These are phyloP conservation scores for Ceratonia siliqua DNA, from an alignment of 306 rosid genomes.

Conservation along the genomic window DNA sequence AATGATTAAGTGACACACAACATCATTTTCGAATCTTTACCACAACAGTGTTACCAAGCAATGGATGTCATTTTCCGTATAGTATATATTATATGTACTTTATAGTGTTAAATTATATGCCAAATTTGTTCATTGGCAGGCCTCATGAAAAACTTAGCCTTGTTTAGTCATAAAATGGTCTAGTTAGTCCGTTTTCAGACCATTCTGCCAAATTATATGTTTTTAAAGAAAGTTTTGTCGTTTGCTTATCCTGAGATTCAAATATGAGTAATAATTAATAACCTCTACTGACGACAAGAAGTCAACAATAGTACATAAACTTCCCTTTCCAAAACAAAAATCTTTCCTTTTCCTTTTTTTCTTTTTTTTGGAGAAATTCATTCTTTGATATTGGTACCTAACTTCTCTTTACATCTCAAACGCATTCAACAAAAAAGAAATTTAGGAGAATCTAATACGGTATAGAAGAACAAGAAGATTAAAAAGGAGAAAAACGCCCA, in stretches of 20 bases:
- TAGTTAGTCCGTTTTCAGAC: no score
- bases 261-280: no score
- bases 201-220: no score
- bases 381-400: neutral
- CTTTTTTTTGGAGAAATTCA: no score
- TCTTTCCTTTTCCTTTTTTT: no score
- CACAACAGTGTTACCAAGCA: neutral
- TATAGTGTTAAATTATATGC: neutral
- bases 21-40: constrained; percentile 12
- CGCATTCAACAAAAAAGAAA: neutral
- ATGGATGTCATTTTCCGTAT: neutral
- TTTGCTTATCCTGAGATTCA: no score
- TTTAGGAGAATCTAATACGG: neutral
- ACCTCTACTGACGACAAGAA: no score
- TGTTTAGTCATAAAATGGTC: neutral
- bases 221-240: no score
- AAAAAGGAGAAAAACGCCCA: neutral
- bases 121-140: neutral
- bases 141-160: neutral
- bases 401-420: neutral
- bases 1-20: neutral
- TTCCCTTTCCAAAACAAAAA: no score
- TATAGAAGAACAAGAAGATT: neutral
- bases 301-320: no score
- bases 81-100: neutral